Evolutionary conservation across 129 eudicot genomes (phyloP).

Genomic region (Flaveria brownii): DNA sequence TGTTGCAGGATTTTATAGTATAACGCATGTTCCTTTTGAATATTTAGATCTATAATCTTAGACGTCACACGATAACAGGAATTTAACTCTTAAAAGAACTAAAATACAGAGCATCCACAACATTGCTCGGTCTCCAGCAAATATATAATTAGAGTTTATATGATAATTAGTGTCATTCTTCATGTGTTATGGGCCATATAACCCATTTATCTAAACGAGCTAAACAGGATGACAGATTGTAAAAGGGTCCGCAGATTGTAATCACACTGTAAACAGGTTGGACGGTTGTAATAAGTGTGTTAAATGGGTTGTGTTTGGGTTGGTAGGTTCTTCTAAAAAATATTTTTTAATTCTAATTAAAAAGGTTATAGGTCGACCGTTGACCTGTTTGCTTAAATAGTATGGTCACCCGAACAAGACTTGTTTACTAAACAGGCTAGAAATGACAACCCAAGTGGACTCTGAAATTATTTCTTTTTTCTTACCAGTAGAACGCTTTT

Average conservation of each 20-base stretch:
- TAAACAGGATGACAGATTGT: background rate
- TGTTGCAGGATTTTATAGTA: background rate
- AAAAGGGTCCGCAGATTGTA: background rate
- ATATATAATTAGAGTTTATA: background rate
- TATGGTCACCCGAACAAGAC: too few relatives aligned
- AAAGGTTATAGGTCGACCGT: too few relatives aligned
- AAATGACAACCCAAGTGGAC: background rate
- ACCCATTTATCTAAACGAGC: background rate
- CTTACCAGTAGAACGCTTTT: slow-evolving; percentile 72
- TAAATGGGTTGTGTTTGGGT: background rate
- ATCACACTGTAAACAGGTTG: background rate
- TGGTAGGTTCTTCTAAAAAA: background rate
- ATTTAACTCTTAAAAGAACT: background rate
- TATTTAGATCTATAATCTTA: background rate
- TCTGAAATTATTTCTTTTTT: slow-evolving; percentile 12
- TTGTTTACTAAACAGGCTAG: too few relatives aligned
- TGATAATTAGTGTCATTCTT: background rate
- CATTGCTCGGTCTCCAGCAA: background rate
- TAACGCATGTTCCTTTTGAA: background rate
- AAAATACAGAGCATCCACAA: background rate
- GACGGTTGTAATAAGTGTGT: background rate
- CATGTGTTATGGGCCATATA: background rate
- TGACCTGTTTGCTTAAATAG: too few relatives aligned
- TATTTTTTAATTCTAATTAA: background rate
- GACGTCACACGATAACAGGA: background rate